A percentile compares a stretch with the other conserved stretches of the same genome.
These are phyloP conservation scores for Eucalyptus virginea DNA, from an alignment of 345 rosid species.

Conservation along the genomic window DNA sequence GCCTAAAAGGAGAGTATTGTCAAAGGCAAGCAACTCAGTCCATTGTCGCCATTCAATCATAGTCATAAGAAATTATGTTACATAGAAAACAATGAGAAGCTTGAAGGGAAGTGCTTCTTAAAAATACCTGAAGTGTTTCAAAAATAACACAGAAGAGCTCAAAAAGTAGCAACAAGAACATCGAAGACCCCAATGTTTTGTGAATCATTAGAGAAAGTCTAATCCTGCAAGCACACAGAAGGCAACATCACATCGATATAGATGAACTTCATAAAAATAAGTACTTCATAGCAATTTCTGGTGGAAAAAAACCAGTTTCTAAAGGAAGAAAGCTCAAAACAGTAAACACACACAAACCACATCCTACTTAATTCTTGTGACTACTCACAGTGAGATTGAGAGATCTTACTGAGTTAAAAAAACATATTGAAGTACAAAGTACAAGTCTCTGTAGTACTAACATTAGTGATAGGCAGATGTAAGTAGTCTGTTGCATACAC, in stretches of 20 bases:
- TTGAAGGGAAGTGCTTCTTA: not conserved
- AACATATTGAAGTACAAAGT: not conserved
- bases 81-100: not conserved
- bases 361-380: not conserved
- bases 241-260: not conserved
- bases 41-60: not conserved
- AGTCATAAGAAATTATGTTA: not conserved
- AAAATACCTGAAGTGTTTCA: slow-evolving; percentile 59
- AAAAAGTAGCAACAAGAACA: slow-evolving; percentile 40
- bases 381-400: not conserved
- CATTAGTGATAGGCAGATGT: not conserved
- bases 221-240: slow-evolving; percentile 30
- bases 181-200: slow-evolving; percentile 24
- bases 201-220: slow-evolving; percentile 27
- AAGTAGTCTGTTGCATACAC: not conserved
- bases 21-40: not conserved
- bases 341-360: not conserved
- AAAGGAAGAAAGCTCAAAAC: not conserved
- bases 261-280: not conserved
- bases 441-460: not conserved
- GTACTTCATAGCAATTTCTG: not conserved
- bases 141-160: slow-evolving; percentile 62
- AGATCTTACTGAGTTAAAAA: not conserved
- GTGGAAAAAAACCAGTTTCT: not conserved
- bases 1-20: slow-evolving; percentile 36